Evolutionary conservation across 306 rosid genomes (phyloP).

Genomic region (Abrus precatorius): DNA sequence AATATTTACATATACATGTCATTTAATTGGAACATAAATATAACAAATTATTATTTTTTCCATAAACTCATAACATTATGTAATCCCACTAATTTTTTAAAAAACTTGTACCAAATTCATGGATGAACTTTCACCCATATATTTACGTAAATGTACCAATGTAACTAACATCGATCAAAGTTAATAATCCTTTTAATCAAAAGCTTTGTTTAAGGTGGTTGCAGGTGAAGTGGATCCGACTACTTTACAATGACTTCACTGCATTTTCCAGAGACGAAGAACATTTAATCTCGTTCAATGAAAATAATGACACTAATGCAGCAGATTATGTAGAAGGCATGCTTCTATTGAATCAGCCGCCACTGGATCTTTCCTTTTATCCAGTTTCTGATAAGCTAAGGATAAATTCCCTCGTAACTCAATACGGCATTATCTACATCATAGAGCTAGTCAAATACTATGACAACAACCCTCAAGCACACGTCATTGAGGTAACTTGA

Average conservation of each 20-base stretch:
- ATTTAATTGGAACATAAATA: too few species aligned
- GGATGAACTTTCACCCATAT: too few species aligned
- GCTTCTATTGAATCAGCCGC: slow-evolving; percentile 58
- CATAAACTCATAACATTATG: too few species aligned
- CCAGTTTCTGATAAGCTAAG: slow-evolving; percentile 57
- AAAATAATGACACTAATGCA: slow-evolving; percentile 36
- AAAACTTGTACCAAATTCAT: too few species aligned
- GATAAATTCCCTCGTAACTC: slow-evolving; percentile 55
- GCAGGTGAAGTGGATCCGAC: slow-evolving; percentile 71
- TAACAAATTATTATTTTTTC: too few species aligned
- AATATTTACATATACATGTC: too few species aligned
- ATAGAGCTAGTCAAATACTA: slow-evolving; percentile 66
- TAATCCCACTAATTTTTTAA: too few species aligned
- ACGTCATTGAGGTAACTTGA: slow-evolving; percentile 54
- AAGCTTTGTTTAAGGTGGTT: not conserved
- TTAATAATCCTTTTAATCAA: too few species aligned
- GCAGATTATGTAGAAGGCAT: slow-evolving; percentile 69
- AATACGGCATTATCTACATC: slow-evolving; percentile 63
- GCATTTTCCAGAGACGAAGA: slow-evolving; percentile 72
- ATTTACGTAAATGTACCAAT: too few species aligned
- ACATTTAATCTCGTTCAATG: slow-evolving; percentile 52
- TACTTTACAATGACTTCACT: slow-evolving; percentile 67
- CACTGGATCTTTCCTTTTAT: slow-evolving; percentile 69
- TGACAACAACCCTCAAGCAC: slow-evolving; percentile 34
- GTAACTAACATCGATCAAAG: too few species aligned